A percentile compares a stretch with the other conserved stretches of the same genome.
phyloP scores from a whole-genome alignment of 164 flowering plant genomes.

The Hamamelis virginiana region DNA sequence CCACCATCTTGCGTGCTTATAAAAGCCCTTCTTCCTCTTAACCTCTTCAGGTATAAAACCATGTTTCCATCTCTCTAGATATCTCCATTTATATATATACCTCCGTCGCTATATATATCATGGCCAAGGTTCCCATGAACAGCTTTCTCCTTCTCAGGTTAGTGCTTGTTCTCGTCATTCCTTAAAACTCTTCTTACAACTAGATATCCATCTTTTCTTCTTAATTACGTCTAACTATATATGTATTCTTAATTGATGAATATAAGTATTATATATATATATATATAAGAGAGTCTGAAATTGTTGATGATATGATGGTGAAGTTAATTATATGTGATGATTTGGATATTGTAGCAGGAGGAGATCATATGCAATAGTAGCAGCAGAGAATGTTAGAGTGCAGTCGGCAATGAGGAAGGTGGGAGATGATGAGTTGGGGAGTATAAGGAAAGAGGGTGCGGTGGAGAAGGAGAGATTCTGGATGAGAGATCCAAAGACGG shows the following conservation, averaged over 20 bases:
- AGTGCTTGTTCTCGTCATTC: neutral
- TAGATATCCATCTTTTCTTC: no score
- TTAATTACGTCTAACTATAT: no score
- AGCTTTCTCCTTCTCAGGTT: slow-evolving; percentile 10
- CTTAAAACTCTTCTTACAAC: no score
- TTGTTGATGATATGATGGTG: no score
- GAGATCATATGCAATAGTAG: slow-evolving; percentile 16
- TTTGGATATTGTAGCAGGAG: neutral
- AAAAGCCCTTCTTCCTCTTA: neutral
- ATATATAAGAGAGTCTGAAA: no score
- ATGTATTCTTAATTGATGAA: neutral
- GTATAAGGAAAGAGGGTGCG: no score
- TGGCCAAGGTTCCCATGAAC: slow-evolving; percentile 7
- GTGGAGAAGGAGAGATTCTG: slow-evolving; percentile 27
- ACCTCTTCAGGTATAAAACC: neutral
- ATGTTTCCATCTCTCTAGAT: no score
- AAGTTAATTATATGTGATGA: no score
- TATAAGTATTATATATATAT: neutral
- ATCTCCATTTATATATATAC: no score
- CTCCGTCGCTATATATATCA: neutral
- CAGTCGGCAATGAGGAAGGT: slow-evolving; percentile 6
- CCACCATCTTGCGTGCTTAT: neutral
- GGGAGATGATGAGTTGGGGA: neutral
- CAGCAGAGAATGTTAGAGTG: slow-evolving; percentile 9
- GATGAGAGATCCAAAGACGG: slow-evolving; percentile 67